These are phyloP conservation scores for Penicillium sp. DNA, from an alignment of 2,329 filamentous ascomycete genomes.

Conservation along the genomic window DNA sequence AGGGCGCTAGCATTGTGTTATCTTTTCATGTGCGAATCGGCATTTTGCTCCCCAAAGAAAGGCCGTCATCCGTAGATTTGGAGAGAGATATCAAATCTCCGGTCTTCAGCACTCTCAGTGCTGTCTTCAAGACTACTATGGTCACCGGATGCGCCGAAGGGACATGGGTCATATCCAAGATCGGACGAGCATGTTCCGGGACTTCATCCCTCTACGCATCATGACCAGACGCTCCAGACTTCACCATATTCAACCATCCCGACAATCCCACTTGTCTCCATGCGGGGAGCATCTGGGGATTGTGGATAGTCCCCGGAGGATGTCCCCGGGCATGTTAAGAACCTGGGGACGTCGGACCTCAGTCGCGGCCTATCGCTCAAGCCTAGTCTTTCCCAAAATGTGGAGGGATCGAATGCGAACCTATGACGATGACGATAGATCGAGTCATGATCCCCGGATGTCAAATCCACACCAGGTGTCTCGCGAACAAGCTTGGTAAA, in stretches of 20 bases:
- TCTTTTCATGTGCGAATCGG: too few relatives aligned
- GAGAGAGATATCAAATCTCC: too few relatives aligned
- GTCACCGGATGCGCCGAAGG: too few relatives aligned
- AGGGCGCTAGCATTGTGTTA: too few relatives aligned
- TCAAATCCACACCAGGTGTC: constrained; percentile 21
- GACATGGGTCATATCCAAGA: background rate
- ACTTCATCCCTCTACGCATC: background rate
- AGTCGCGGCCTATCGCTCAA: constrained; percentile 17
- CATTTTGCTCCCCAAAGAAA: too few relatives aligned
- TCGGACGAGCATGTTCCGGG: background rate
- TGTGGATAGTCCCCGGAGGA: background rate
- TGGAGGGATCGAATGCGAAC: constrained; percentile 5
- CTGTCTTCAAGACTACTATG: too few relatives aligned
- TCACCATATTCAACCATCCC: background rate
- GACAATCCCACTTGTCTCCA: background rate
- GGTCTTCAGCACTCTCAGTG: too few relatives aligned
- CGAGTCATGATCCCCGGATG: constrained; percentile 25
- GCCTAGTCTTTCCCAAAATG: constrained; percentile 1
- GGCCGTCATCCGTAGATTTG: too few relatives aligned
- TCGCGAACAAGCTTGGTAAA: constrained; percentile 13
- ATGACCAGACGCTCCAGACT: background rate
- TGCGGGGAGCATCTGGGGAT: constrained; percentile 2
- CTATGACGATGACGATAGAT: constrained; percentile 17
- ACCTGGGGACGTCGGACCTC: constrained; percentile 7
- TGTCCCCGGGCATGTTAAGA: background rate